phyloP scores from a whole-genome alignment of 352 stramenopile species.

The Globisporangium carolinianum region DNA sequence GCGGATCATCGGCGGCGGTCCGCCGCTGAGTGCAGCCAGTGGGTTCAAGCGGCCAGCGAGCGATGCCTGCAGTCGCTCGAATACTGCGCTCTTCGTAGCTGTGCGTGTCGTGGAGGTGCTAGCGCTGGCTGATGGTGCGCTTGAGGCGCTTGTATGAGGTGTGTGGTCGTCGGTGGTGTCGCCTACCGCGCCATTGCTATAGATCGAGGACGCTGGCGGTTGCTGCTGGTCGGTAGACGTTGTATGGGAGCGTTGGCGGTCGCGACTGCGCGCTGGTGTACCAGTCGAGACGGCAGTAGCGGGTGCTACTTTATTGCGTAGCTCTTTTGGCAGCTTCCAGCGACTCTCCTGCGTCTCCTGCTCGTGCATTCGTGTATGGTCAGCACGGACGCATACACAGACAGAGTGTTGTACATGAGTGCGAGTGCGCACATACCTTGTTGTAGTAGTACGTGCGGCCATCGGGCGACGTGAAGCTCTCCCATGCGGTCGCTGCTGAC shows the following conservation, averaged over 20 bases:
- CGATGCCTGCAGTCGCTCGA: conserved; percentile 51
- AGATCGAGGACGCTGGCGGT: no score
- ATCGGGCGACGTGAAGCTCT: conserved; percentile 19
- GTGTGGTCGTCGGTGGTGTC: no score
- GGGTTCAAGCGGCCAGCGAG: conserved; percentile 30
- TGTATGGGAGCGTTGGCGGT: background rate
- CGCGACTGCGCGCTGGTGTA: background rate
- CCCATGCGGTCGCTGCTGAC: background rate
- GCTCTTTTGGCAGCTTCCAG: conserved; percentile 40
- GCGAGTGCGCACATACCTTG: conserved; percentile 10
- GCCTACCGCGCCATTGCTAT: no score
- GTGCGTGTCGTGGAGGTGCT: background rate
- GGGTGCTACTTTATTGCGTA: background rate
- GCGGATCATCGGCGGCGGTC: conserved; percentile 23
- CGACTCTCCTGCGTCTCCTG: conserved; percentile 51
- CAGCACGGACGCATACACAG: background rate
- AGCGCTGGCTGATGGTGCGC: background rate
- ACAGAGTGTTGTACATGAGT: no score
- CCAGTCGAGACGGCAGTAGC: background rate
- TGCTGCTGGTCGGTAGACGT: no score
- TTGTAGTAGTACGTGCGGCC: conserved; percentile 66
- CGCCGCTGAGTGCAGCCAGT: conserved; percentile 14
- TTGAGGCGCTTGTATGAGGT: background rate
- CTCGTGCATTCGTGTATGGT: background rate
- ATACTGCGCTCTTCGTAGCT: conserved; percentile 23